phyloP scores from a whole-genome alignment of 78 protist genomes.

The Chrysochromulina parva region DNA sequence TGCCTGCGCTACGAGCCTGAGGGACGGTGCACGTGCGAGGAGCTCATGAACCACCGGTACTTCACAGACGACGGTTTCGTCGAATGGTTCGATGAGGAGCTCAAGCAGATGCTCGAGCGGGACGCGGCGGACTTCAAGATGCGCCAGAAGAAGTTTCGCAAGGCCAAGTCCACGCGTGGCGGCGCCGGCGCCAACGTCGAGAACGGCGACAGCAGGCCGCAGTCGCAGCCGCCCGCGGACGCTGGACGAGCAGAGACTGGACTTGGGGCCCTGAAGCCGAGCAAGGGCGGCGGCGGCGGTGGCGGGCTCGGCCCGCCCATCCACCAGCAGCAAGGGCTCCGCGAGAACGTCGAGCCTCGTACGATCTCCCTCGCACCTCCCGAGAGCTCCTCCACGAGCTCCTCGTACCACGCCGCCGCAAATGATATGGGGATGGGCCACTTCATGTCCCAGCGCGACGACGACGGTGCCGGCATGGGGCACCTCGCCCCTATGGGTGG shows the following conservation, averaged over 20 bases:
- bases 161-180: not conserved
- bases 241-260: no score
- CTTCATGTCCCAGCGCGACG: no score
- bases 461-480: not conserved
- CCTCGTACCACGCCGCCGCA: no score
- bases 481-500: not conserved
- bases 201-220: not conserved
- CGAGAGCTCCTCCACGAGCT: no score
- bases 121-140: not conserved
- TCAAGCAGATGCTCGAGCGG: not conserved
- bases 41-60: constrained; percentile 18
- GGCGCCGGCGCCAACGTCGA: not conserved
- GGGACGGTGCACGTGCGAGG: not conserved
- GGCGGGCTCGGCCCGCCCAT: no score
- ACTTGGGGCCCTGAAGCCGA: no score
- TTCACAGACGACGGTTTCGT: constrained; percentile 6
- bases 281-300: no score
- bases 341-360: no score
- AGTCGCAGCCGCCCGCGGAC: no score
- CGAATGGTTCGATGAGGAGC: constrained; percentile 11
- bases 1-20: constrained; percentile 29
- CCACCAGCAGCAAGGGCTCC: no score
- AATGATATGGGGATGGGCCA: no score
- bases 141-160: not conserved
- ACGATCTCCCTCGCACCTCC: no score